These are phyloP conservation scores for Pseudofabraea citricarpa DNA, from an alignment of 2,329 filamentous ascomycete genomes.

Conservation along the genomic window DNA sequence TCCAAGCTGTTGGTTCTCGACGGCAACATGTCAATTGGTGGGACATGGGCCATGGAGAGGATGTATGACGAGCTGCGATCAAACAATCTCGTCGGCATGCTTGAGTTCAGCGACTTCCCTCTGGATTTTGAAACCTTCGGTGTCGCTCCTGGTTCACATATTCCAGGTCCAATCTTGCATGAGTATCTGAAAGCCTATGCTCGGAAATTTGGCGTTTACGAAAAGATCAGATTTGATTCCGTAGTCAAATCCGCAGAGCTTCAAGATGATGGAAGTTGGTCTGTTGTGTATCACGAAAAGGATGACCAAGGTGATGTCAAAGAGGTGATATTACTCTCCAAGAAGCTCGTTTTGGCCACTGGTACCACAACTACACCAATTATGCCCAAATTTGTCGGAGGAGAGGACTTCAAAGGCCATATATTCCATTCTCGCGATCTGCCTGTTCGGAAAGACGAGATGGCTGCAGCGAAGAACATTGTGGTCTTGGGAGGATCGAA, in stretches of 20 bases:
- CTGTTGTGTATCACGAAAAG: not conserved
- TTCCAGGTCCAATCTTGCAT: slow-evolving; percentile 50
- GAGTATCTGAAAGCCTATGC: slow-evolving; percentile 51
- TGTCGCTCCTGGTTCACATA: slow-evolving; percentile 42
- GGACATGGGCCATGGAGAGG: slow-evolving; percentile 64
- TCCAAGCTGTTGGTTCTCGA: slow-evolving; percentile 54
- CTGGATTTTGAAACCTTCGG: slow-evolving; percentile 5
- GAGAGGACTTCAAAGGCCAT: slow-evolving; percentile 37
- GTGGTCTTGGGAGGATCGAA: slow-evolving; percentile 59
- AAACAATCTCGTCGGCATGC: slow-evolving; percentile 69
- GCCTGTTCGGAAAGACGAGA: slow-evolving; percentile 22
- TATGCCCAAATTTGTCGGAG: slow-evolving; percentile 40
- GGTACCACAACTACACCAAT: slow-evolving; percentile 46
- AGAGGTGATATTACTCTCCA: slow-evolving; percentile 38
- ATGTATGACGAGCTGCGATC: slow-evolving; percentile 64
- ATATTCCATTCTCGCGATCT: slow-evolving; percentile 48
- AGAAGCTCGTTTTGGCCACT: slow-evolving; percentile 46
- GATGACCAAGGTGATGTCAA: slow-evolving; percentile 33
- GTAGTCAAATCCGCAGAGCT: slow-evolving; percentile 32
- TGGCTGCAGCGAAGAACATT: slow-evolving; percentile 35
- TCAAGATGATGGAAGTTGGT: not conserved
- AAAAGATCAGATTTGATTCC: slow-evolving; percentile 43
- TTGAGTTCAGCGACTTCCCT: slow-evolving; percentile 68
- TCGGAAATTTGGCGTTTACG: slow-evolving; percentile 44
- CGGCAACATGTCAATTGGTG: slow-evolving; percentile 50